Percentiles rank a stretch among this genome's conserved stretches.
These are phyloP conservation scores for Caryocar brasiliense DNA, from an alignment of 441 rosid genomes.

Conservation along the genomic window DNA sequence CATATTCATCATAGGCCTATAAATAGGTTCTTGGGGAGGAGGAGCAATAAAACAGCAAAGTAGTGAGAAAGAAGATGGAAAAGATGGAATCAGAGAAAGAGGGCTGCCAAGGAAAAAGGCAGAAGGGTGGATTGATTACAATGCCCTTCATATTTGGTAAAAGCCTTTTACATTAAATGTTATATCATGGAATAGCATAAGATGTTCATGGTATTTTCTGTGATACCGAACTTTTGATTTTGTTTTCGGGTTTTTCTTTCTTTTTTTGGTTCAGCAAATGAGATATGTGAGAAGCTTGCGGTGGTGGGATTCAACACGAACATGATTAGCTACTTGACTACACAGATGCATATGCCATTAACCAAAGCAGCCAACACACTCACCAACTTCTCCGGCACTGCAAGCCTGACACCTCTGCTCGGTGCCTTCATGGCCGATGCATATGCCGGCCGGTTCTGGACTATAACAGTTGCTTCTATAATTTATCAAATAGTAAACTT, in stretches of 20 bases:
- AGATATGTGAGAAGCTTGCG: constrained; percentile 80
- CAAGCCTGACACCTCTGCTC: constrained; percentile 75
- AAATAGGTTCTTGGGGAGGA: not conserved
- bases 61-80: constrained; percentile 28
- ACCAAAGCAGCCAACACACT: constrained; percentile 88
- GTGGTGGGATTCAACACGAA: constrained; percentile 73
- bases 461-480: constrained; percentile 57
- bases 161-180: not conserved
- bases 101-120: constrained; percentile 23
- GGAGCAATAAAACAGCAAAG: not conserved
- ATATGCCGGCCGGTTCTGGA: constrained; percentile 81
- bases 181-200: not conserved
- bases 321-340: constrained; percentile 82
- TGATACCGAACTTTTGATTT: not conserved
- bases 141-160: constrained; percentile 94
- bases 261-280: too few relatives aligned
- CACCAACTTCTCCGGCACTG: constrained; percentile 80
- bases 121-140: constrained; percentile 66
- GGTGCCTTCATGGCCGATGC: constrained; percentile 85
- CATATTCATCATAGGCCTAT: constrained; percentile 5
- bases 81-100: constrained; percentile 7
- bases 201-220: not conserved
- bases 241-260: too few relatives aligned
- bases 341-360: constrained; percentile 73
- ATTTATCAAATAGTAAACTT: constrained; percentile 55